Percentiles rank a stretch among this genome's conserved stretches.
Conservation (phyloP, 495 filamentous ascomycete genomes). For the Xylaria scruposa region DNA sequence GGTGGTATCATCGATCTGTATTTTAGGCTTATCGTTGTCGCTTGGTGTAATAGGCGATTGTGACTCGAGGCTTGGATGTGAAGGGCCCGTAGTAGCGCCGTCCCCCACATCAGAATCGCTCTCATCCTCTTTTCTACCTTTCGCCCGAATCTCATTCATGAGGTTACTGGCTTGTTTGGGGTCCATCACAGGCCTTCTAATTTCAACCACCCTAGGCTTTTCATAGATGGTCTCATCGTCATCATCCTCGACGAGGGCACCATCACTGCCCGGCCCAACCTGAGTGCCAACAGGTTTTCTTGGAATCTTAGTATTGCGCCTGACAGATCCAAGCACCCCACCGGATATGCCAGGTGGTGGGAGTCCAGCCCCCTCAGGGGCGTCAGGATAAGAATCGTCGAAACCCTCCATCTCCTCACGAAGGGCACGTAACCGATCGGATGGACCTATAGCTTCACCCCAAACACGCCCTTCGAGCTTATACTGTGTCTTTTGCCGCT, state of each 20-base stretch:
- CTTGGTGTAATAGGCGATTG: slow-evolving; percentile 72
- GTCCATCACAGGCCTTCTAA: slow-evolving; percentile 76
- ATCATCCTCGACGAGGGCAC: slow-evolving; percentile 43
- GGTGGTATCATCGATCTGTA: slow-evolving; percentile 50
- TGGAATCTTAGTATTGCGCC: slow-evolving; percentile 61
- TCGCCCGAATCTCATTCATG: slow-evolving; percentile 80
- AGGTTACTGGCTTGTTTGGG: slow-evolving; percentile 75
- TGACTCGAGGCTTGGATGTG: slow-evolving; percentile 77
- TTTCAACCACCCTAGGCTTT: slow-evolving; percentile 69
- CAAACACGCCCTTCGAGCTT: slow-evolving; percentile 96
- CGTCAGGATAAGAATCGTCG: slow-evolving; percentile 42
- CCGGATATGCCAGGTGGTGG: slow-evolving; percentile 44
- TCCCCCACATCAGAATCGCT: slow-evolving; percentile 75
- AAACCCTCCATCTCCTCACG: slow-evolving; percentile 92
- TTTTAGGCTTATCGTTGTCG: slow-evolving; percentile 62
- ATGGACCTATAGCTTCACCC: slow-evolving; percentile 82
- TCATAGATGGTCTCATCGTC: slow-evolving; percentile 65
- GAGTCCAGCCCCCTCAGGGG: slow-evolving; percentile 45
- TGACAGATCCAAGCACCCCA: slow-evolving; percentile 71
- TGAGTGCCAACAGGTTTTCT: slow-evolving; percentile 57
- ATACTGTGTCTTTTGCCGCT: slow-evolving; percentile 96
- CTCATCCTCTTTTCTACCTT: slow-evolving; percentile 73
- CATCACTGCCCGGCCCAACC: slow-evolving; percentile 51
- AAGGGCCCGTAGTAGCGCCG: slow-evolving; percentile 77
- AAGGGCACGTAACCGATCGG: slow-evolving; percentile 88